phyloP scores from a whole-genome alignment of 2,329 filamentous ascomycete genomes.

The Lizonia empirigonia region DNA sequence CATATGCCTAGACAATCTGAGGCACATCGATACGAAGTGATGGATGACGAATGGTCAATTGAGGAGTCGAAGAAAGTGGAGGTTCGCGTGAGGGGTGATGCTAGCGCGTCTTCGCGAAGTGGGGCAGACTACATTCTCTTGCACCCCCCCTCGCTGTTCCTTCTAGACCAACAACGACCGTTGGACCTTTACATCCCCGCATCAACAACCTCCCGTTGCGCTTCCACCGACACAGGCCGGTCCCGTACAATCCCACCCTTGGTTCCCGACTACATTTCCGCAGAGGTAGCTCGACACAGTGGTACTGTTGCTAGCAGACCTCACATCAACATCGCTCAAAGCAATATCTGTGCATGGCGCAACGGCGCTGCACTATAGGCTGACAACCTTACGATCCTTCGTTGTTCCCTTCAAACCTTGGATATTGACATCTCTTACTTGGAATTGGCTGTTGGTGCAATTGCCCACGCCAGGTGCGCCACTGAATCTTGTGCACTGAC shows the following conservation, averaged over 20 bases:
- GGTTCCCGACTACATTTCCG: constrained; percentile 24
- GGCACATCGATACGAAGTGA: background rate
- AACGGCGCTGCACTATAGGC: constrained; percentile 38
- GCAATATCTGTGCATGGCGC: constrained; percentile 31
- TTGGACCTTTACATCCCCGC: constrained; percentile 6
- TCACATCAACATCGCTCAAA: constrained; percentile 23
- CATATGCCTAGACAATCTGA: background rate
- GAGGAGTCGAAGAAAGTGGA: constrained; percentile 16
- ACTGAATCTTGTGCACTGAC: constrained; percentile 50
- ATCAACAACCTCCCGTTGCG: constrained; percentile 26
- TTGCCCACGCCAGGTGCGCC: constrained; percentile 42
- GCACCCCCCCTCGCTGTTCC: background rate
- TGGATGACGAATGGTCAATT: constrained; percentile 9
- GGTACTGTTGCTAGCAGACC: constrained; percentile 22
- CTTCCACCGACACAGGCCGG: constrained; percentile 28
- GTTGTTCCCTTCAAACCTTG: constrained; percentile 40
- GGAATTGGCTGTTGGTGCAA: constrained; percentile 50
- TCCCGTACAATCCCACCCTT: constrained; percentile 31
- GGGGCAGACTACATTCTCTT: constrained; percentile 1
- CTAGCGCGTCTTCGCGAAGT: constrained; percentile 6
- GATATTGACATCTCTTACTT: constrained; percentile 45
- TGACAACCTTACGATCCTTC: constrained; percentile 22
- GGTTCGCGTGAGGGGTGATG: constrained; percentile 11
- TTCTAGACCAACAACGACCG: background rate
- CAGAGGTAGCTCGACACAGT: constrained; percentile 22